Evolutionary conservation across 352 stramenopile genomes (phyloP), one percentile per base, ranked within the genome.

Genomic region (Globisporangium acanthophoron): DNA sequence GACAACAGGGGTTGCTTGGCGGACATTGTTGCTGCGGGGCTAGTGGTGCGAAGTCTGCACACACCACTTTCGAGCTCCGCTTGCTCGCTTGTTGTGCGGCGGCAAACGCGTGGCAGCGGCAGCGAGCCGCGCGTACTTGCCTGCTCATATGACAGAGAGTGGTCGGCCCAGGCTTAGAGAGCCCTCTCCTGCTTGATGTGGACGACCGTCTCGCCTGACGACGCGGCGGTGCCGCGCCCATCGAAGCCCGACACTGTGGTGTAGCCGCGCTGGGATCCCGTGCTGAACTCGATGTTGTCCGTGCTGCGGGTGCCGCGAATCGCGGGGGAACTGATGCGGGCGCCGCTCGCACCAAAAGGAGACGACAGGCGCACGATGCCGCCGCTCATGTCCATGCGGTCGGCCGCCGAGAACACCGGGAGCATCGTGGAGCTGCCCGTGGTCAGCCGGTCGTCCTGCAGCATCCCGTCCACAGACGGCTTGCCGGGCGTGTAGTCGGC

Each of bases 361-460:
- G 58, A 64, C 29, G 58, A 64, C 31, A 64, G 35, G 5, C 58
- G 58, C 33, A 59, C 58, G 37, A 64, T 49, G 0, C 51, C 58
- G 15, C 13, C 43, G 15, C 21, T 49, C 51, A 58, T 39, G 20
- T 58, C 51, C 44, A 58, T 55, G 43, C 51, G 51, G 44, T 59
- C 43, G 3, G 45, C 43, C 15, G 46, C 18, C 8, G 58, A 64
- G 20, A 64, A 64, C 16, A 59, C 18, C 4, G 58, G 58, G 12
- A 64, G 11, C 51, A 59, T 64, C 13, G 56, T 39, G 11, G 53
- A 59, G 52, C 58, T 64, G 13, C 48, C 58, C 6, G 43, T 47
- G n/a, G 53, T 54, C 21, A 47, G 8, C 3, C 58, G 58, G 18
- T 48, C 33, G 44, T 64, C 58, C 44, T 64, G 58, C 16, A 64